phyloP scores from a whole-genome alignment of 108 stramenopile species.

The Aurantiochytrium sp. region DNA sequence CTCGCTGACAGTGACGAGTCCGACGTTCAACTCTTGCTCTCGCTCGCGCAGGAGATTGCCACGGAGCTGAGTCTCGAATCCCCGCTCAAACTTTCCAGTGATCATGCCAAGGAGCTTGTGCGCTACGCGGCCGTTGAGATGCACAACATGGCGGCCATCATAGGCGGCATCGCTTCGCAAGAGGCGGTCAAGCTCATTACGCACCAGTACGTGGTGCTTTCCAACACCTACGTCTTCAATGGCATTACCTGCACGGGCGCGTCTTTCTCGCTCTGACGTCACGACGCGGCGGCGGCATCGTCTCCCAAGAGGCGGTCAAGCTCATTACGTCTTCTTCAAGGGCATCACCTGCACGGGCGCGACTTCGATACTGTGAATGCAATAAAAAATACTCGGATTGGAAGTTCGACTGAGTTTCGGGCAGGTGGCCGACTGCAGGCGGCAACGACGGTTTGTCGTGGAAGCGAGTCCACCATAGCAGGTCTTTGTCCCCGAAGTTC shows the following conservation, averaged over 20 bases:
- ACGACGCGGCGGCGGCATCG: conserved; percentile 71
- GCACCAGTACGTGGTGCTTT: conserved; percentile 76
- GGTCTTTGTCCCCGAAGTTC: too few species aligned
- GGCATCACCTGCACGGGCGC: conserved; percentile 82
- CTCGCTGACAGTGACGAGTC: conserved; percentile 49
- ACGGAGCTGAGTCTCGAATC: conserved; percentile 52
- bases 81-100: conserved; percentile 45
- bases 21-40: conserved; percentile 59
- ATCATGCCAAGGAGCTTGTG: conserved; percentile 67
- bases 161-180: conserved; percentile 88
- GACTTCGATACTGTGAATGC: too few species aligned
- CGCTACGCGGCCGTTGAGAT: conserved; percentile 81
- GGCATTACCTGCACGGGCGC: conserved; percentile 82
- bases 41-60: conserved; percentile 49
- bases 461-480: too few species aligned
- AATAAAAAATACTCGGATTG: too few species aligned
- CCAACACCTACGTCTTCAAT: conserved; percentile 88
- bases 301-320: conserved; percentile 91
- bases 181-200: conserved; percentile 93
- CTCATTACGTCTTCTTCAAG: conserved; percentile 86
- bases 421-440: too few species aligned
- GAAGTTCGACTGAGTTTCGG: too few species aligned
- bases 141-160: conserved; percentile 75
- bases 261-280: conserved; percentile 63
- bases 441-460: too few species aligned